Percentiles rank a stretch among this genome's conserved stretches.
Conservation (phyloP, 2,329 filamentous ascomycete genomes). For the Alternaria sp. region DNA sequence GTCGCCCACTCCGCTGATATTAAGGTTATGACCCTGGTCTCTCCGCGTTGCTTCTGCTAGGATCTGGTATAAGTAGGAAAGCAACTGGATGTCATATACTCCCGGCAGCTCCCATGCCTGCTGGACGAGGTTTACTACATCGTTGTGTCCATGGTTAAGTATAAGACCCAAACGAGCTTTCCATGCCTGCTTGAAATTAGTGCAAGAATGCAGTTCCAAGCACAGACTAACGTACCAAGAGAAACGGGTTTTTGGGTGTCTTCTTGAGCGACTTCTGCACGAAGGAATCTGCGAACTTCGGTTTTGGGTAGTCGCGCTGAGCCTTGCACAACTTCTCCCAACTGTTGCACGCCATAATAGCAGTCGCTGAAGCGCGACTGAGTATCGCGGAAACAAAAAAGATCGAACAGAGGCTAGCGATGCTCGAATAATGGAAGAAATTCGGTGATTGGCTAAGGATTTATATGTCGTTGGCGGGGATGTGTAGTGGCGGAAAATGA, state of each 20-base stretch:
- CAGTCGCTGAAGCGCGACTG: background rate
- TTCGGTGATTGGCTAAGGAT: conserved; percentile 13
- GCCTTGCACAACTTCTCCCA: conserved; percentile 48
- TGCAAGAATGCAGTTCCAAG: background rate
- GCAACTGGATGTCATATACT: conserved; percentile 36
- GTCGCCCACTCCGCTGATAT: conserved; percentile 30
- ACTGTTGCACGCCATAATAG: conserved; percentile 45
- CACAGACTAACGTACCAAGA: conserved; percentile 32
- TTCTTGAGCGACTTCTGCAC: conserved; percentile 49
- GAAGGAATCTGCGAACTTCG: conserved; percentile 47
- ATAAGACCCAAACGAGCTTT: conserved; percentile 40
- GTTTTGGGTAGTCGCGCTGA: conserved; percentile 45
- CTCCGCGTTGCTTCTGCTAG: conserved; percentile 32
- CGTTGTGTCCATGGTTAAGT: conserved; percentile 21
- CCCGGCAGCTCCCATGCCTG: conserved; percentile 36
- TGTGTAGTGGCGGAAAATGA: conserved; percentile 24
- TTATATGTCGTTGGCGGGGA: conserved; percentile 22
- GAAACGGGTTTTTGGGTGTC: conserved; percentile 48
- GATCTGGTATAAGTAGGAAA: conserved; percentile 41
- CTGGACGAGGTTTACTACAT: conserved; percentile 24
- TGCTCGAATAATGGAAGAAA: conserved; percentile 10
- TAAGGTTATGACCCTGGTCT: background rate
- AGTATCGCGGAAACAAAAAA: background rate
- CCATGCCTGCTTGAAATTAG: conserved; percentile 40
- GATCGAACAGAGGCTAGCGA: conserved; percentile 7